These are phyloP conservation scores for Dissoconium aciculare DNA, from an alignment of 2,329 filamentous ascomycete genomes.

Conservation along the genomic window DNA sequence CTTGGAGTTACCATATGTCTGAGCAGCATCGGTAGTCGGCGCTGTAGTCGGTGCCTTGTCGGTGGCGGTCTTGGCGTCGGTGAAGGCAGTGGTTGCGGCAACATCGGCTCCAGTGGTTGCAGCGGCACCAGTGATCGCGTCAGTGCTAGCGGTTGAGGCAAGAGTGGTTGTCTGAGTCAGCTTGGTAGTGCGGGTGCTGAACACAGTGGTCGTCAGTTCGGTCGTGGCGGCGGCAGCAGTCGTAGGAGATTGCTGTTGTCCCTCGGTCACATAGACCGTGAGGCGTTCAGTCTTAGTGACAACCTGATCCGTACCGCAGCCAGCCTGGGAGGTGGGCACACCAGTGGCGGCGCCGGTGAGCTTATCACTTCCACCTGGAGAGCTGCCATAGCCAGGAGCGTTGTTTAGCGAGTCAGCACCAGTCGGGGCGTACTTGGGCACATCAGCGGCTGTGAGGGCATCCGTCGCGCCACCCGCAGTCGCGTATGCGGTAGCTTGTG, in stretches of 20 bases:
- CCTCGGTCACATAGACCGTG: conserved; percentile 23
- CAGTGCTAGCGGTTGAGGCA: conserved; percentile 1
- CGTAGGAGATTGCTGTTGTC: conserved; percentile 3
- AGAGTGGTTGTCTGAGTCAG: conserved; percentile 3
- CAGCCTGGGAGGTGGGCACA: conserved; percentile 2
- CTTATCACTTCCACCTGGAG: background rate
- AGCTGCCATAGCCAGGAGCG: background rate
- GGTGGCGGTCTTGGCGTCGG: too few species aligned
- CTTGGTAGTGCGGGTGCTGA: conserved; percentile 1
- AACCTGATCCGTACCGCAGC: conserved; percentile 26
- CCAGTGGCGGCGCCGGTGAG: conserved; percentile 1
- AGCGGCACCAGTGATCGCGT: conserved; percentile 3
- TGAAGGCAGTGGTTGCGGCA: too few species aligned
- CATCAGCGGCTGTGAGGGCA: background rate
- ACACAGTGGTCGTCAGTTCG: background rate
- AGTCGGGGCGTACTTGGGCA: background rate
- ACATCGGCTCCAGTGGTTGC: too few species aligned
- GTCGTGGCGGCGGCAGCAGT: conserved; percentile 4
- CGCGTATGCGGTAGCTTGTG: too few species aligned
- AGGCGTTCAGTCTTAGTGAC: conserved; percentile 28
- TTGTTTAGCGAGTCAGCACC: background rate
- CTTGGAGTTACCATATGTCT: conserved; percentile 1
- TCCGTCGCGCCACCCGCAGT: background rate
- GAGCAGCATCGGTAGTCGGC: conserved; percentile 4
- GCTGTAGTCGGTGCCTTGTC: conserved; percentile 2